Base-by-base conservation (phyloP, 2,329 filamentous ascomycete genomes). In the Pseudocercospora macadamiae region DNA sequence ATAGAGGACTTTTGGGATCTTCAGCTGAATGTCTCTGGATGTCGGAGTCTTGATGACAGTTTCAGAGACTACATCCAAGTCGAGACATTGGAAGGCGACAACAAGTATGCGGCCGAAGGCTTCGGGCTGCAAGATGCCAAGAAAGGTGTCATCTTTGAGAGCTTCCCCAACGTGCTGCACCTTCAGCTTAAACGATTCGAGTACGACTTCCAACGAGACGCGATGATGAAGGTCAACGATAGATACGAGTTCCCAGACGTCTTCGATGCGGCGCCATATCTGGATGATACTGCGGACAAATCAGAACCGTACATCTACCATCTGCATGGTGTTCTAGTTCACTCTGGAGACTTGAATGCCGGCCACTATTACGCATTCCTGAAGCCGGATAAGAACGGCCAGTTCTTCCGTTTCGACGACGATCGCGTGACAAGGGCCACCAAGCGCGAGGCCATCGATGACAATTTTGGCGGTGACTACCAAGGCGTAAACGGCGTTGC, bases 1-100 rank as follows among this genome's bases (percentile, higher is more conserved):
- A 86, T 95, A 65, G 95, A 99, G 75, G 96, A 99, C 68, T 99
- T 97, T 74, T 99, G 95, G 95, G 95, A 99, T 73, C 91, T 99
- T 60, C 95, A 99, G 74, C 85, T 99, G 67, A 99, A 97, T 66
- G 96, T 99, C 51, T 89, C 90, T 63, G 93, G 92, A 28, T 97
- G 96, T 81, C 92, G 91, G 77, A 93, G 90, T 62, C 80, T 99
- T 28, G 89, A 96, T 64, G 92, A 96, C 69, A 97, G 93, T 72
- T 97, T 99, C 80, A 88, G 88, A 72, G 93, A 97, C 75, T 99
- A 99, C 73, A 89, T 99, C 67, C 89, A 96, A 70, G 93, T 97
- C 32, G 95, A 99, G 76, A 96, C 93, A 30, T 88, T 99, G 75
- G 93, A 97, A 66, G 95, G 95, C 37, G 96, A 99, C 74, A 99